Evolutionary conservation across 345 rosid species (phyloP), one percentile per base, ranked within the genome.

Genomic region (Mercurialis annua): DNA sequence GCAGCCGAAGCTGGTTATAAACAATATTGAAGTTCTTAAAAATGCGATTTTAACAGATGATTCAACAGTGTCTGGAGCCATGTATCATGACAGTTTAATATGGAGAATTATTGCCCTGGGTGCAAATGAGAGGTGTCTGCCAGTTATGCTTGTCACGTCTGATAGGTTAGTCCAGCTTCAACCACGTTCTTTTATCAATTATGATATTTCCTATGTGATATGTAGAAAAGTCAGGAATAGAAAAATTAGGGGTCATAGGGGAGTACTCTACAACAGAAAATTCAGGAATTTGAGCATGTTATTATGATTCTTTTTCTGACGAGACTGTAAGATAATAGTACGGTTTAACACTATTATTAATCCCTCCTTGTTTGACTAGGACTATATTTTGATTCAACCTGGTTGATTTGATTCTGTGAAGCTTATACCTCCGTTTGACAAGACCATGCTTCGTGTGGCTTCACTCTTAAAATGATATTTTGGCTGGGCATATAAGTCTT

Each of bases 1-100:
- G 80, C 98, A 94, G 99, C 98, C 96, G 24, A 95, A 95, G 87
- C 84, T 95, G 79, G 85, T 95, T 61, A 88, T 95, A 71, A 95
- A 94, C 89, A 89, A 94, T 76, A 80, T 90, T 72, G 97, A 95
- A 72, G 82, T 86, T 72, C 88, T 94, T 61, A 83, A 83, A 78
- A 84, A 63, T 76, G 92, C 98, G n/a, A 69, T 77, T 68, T 77
- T 78, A 62, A 81, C 76, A 2, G 89, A 91, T 80, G 95, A 85
- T 72, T 74, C 86, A 26, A 52, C 71, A 23, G 86, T 89, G 51
- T 74, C 80, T 59, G 89, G 83, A 5, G 57, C 99, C 66, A 73
- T 82, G 88, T 95, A 88, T 81, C 99, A 95, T 73, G 97, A 95
- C 75, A 90, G 88, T 77, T 78, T 95, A 80, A 61, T 92, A 70